A percentile compares a stretch with the other conserved stretches of the same genome.
phyloP scores from a whole-genome alignment of 1,284 basidiomycete species.

The Ceratobasidium papillatum region DNA sequence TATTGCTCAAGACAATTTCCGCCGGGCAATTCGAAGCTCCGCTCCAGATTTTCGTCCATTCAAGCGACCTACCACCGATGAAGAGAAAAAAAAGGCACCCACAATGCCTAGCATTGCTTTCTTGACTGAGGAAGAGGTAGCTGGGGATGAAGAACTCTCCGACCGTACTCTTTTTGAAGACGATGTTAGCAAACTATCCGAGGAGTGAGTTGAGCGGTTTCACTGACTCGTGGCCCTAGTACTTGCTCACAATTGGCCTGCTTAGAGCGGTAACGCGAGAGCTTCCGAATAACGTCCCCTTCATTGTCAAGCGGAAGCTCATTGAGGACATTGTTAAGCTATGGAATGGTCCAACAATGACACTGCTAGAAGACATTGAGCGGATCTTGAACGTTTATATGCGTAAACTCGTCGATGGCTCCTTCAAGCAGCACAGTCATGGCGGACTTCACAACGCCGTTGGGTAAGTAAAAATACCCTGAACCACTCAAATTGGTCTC shows the following conservation, averaged over 20 bases:
- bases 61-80: constrained; percentile 33
- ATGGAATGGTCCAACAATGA: constrained; percentile 57
- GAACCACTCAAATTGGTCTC: background rate
- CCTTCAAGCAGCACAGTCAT: constrained; percentile 64
- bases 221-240: background rate
- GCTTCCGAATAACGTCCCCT: constrained; percentile 53
- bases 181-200: constrained; percentile 52
- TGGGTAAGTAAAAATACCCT: constrained; percentile 54
- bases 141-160: background rate
- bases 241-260: background rate
- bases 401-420: constrained; percentile 55
- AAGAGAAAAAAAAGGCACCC: constrained; percentile 21
- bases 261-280: constrained; percentile 52
- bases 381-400: constrained; percentile 56
- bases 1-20: constrained; percentile 31
- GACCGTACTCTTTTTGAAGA: constrained; percentile 47
- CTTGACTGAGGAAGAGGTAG: constrained; percentile 22
- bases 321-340: constrained; percentile 49
- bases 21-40: constrained; percentile 24
- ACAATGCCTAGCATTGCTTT: constrained; percentile 7
- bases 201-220: constrained; percentile 48
- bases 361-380: constrained; percentile 60
- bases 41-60: constrained; percentile 42
- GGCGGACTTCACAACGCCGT: constrained; percentile 63
- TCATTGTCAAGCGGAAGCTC: constrained; percentile 49